Evolutionary conservation across 192 early-diverging fungal genomes (phyloP).

Genomic region (Coemansia sp.): DNA sequence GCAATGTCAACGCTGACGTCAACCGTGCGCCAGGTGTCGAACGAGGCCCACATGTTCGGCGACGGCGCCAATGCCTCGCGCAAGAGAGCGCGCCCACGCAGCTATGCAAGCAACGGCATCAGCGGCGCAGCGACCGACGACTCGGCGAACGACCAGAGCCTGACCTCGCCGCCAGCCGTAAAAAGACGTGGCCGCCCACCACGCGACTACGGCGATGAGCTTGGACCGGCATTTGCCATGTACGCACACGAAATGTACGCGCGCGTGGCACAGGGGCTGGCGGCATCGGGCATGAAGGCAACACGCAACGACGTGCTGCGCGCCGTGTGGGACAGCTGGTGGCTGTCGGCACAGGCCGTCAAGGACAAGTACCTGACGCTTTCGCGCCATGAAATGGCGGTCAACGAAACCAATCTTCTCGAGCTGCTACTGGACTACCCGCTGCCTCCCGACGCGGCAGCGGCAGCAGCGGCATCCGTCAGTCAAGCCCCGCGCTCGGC

Average conservation of each 20-base stretch:
- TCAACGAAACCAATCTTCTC: conserved; percentile 43
- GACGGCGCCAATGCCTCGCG: conserved; percentile 15
- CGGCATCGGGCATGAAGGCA: neutral
- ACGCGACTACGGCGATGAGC: conserved; percentile 50
- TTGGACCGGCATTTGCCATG: conserved; percentile 46
- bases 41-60: conserved; percentile 9
- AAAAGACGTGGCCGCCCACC: conserved; percentile 52
- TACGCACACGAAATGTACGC: conserved; percentile 38
- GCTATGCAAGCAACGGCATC: conserved; percentile 6
- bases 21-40: conserved; percentile 26
- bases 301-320: conserved; percentile 39
- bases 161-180: conserved; percentile 24
- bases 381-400: conserved; percentile 42
- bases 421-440: conserved; percentile 47
- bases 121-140: conserved; percentile 1
- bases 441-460: conserved; percentile 25
- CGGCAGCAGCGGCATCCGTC: conserved; percentile 10
- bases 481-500: neutral
- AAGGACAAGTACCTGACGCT: conserved; percentile 47
- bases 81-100: conserved; percentile 31
- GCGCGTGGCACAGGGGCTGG: conserved; percentile 11
- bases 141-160: conserved; percentile 1
- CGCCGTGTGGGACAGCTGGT: conserved; percentile 43
- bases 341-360: conserved; percentile 33
- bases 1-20: conserved; percentile 29